Base-by-base conservation (phyloP, 2,329 filamentous ascomycete species). In the Aspergillus quadricinctus region DNA sequence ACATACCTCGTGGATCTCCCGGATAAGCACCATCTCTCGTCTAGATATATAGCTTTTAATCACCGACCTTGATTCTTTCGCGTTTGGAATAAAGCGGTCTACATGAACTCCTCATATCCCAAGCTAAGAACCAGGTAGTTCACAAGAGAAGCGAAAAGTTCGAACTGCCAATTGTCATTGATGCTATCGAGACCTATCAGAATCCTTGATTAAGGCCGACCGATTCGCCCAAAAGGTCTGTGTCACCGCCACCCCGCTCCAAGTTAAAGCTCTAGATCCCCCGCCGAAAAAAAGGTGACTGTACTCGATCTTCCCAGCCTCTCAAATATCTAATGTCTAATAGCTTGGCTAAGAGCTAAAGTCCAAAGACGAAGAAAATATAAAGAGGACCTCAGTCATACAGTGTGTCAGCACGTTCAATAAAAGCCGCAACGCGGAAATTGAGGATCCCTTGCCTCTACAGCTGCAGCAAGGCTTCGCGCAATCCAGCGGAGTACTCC, bases 221-320 rank as follows among this genome's bases (percentile, higher is more conserved):
- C 41, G 41, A 45, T 5, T 45, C 41, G 19, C 41, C 41, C 41
- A 45, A 48, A 54, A 49, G 52, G 52, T 54, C 52, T 54, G 45
- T 54, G 52, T 54, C 37, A 49, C 52, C 29, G 52, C 52, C 45
- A 54, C 52, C 52, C 52, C 45, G 52, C 52, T 54, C 29, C 21
- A 45, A 31, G 45, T 46, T 46, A 46, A 23, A 46, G 43, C 43
- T 46, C 43, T 46, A 46, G 43, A 46, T 23, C 23, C n/a, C 21
- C 40, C 40, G 2, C 10, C n/a, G 14, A 10, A 19, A 19, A 43
- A 19, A 9, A 43, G n/a, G 8, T 23, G 19, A 23, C 8, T 11
- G 41, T 10, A n/a, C n/a, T 10, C 41, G 41, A 21, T 45, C 14
- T 49, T 53, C 29, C 52, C 52, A 53, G 23, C 52, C 45, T 54